Percentiles rank a stretch among this genome's conserved stretches.
Evolutionary conservation across 1,139 yeast genomes (phyloP).

Genomic region (Hansenula lynferdii): DNA sequence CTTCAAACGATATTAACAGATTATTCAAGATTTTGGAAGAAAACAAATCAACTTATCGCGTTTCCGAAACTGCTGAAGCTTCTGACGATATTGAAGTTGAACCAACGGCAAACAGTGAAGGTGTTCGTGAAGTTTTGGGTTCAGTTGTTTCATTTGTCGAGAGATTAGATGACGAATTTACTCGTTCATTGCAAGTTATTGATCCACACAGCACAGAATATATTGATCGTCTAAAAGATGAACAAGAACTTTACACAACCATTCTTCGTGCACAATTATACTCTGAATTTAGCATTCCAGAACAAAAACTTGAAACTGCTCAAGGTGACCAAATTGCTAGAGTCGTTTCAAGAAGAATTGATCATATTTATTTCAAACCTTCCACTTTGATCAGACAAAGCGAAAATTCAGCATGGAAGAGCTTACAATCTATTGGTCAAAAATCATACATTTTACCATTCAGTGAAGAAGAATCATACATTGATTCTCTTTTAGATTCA

Average conservation of each 20-base stretch:
- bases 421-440: slow-evolving; percentile 28
- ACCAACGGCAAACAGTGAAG: slow-evolving; percentile 61
- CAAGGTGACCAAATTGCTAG: slow-evolving; percentile 66
- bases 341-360: slow-evolving; percentile 78
- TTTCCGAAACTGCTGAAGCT: slow-evolving; percentile 70
- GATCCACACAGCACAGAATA: slow-evolving; percentile 97
- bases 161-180: slow-evolving; percentile 92
- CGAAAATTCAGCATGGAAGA: slow-evolving; percentile 71
- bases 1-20: slow-evolving; percentile 56
- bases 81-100: slow-evolving; percentile 80
- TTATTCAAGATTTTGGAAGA: slow-evolving; percentile 68
- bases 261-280: slow-evolving; percentile 84
- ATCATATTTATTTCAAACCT: slow-evolving; percentile 92
- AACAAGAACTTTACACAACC: slow-evolving; percentile 67
- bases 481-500: slow-evolving; percentile 55
- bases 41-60: slow-evolving; percentile 53
- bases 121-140: slow-evolving; percentile 75
- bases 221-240: slow-evolving; percentile 87
- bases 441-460: slow-evolving; percentile 23
- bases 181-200: slow-evolving; percentile 77
- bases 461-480: slow-evolving; percentile 30
- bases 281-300: slow-evolving; percentile 60
- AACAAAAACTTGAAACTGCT: slow-evolving; percentile 30
- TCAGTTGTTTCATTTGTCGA: slow-evolving; percentile 84
- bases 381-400: slow-evolving; percentile 61